Base-by-base conservation (phyloP, 2,329 filamentous ascomycete species). In the Boeremia exigua region DNA sequence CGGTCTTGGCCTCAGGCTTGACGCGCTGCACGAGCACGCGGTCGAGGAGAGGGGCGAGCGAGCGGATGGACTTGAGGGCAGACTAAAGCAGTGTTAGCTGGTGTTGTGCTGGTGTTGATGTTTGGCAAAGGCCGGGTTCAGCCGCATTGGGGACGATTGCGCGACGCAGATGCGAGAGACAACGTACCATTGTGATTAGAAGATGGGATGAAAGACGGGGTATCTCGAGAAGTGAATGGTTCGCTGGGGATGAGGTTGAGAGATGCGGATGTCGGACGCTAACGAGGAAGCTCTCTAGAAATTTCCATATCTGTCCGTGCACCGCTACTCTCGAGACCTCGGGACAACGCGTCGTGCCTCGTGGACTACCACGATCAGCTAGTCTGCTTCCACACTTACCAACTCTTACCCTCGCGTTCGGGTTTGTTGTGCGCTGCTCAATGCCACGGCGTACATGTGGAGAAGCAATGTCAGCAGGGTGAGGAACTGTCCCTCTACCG, bases 1-100 rank as follows among this genome's bases (percentile, higher is more conserved):
- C 92, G 45, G 95, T 99, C 86, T 97, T 97, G 76, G 92, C 80
- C 82, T 98, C 94, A 73, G 94, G 91, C 84, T 98, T 98, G 82
- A 97, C 82, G 80, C 95, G 92, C 88, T 99, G 95, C 69, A 99
- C 92, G 64, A 99, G 89, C 70, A 99, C 92, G 72, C 95, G 94
- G 87, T 99, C 95, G 80, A 99, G 88, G 68, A 99, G 93, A 62
- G 95, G 95, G 58, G 89, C 90, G 72, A 99, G 93, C 74, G 88
- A 88, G 82, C 94, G 95, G 87, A 99, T 93, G 78, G 90, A 96
- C 80, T 94, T 95, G 82, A 98, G 86, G 66, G 93, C 86, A 69
- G 79, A 73, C 71, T 74, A 54, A n/a, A 25, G 17, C 9, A 15
- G 12, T 28, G 48, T 51, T 34, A 56, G 38, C 28, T 14, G 27